These are phyloP conservation scores for Austroboletus eburneus DNA, from an alignment of 768 basidiomycete genomes.

Conservation along the genomic window DNA sequence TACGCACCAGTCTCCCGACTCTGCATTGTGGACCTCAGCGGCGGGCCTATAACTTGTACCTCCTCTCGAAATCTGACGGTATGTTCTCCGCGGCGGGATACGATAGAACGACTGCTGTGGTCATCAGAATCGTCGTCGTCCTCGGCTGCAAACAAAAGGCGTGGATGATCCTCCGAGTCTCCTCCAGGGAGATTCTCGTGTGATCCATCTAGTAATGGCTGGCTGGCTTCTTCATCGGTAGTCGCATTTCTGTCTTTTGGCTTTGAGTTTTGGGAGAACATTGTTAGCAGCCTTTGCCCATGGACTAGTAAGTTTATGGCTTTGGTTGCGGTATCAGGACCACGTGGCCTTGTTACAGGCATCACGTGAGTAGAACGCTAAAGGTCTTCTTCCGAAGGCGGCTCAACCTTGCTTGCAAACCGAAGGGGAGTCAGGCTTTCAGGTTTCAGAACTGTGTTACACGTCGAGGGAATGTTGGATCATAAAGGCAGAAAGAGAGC, in stretches of 20 bases:
- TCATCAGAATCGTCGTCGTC: constrained; percentile 52
- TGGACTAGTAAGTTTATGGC: constrained; percentile 13
- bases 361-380: constrained; percentile 21
- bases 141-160: constrained; percentile 51
- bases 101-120: constrained; percentile 30
- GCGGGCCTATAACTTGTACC: constrained; percentile 63
- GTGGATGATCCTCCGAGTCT: constrained; percentile 15
- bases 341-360: constrained; percentile 7
- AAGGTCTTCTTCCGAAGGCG: too few species aligned
- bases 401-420: too few species aligned
- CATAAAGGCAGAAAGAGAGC: too few species aligned
- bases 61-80: constrained; percentile 65
- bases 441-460: too few species aligned
- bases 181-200: constrained; percentile 37
- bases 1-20: constrained; percentile 81
- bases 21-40: constrained; percentile 64
- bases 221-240: constrained; percentile 40
- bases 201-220: constrained; percentile 54
- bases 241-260: constrained; percentile 25
- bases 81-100: constrained; percentile 38
- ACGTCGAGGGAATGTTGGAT: too few species aligned
- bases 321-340: background rate
- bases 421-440: too few species aligned
- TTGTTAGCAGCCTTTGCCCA: constrained; percentile 17
- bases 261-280: constrained; percentile 30